Evolutionary conservation across 345 rosid genomes (phyloP), one percentile per base, ranked within the genome.

Genomic region (Corchorus olitorius): DNA sequence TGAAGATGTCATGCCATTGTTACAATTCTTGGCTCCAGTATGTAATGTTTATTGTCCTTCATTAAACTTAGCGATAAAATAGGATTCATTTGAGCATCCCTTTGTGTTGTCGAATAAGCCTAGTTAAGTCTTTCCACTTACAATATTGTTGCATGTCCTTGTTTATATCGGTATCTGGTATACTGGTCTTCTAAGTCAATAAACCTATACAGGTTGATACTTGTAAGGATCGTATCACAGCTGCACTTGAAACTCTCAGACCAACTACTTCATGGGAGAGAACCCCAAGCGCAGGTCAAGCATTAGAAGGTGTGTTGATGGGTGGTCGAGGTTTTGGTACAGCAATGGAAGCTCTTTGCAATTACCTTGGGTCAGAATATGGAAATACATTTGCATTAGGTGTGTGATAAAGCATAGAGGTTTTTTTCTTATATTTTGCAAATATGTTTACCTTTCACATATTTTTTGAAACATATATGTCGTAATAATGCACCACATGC

Each of bases 211-310:
- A 93, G 98, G 97, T 96, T 60, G 97, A 93, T 64, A 94, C 89
- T 70, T 94, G 93, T 76, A 97, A 97, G 85, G 98, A 97, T 55
- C 93, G 88, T 65, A 92, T 97, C 70, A 86, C 98, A 64, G 85
- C 91, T 81, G 97, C 98, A 17, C 93, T 94, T 77, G 99, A 97
- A 85, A 94, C 97, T 27, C 97, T 97, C 39, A 90, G 97, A 80
- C 99, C 99, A 72, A 89, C 92, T 73, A 91, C 91, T 79, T 90
- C 98, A 49, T 97, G 99, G 98, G 99, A 92, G 82, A 92, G 99
- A 86, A 86, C 90, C 58, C 68, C 97, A 15, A 95, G 89, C 76
- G 88, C 89, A 61, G 89, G 90, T 73, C 97, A 91, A 82, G 92
- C 90, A 60, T 48, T 92, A 39, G 99, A 92, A 77, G 91, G 97